These are phyloP conservation scores for Leccinum aurantiacum DNA, from an alignment of 768 basidiomycete genomes.

Conservation along the genomic window DNA sequence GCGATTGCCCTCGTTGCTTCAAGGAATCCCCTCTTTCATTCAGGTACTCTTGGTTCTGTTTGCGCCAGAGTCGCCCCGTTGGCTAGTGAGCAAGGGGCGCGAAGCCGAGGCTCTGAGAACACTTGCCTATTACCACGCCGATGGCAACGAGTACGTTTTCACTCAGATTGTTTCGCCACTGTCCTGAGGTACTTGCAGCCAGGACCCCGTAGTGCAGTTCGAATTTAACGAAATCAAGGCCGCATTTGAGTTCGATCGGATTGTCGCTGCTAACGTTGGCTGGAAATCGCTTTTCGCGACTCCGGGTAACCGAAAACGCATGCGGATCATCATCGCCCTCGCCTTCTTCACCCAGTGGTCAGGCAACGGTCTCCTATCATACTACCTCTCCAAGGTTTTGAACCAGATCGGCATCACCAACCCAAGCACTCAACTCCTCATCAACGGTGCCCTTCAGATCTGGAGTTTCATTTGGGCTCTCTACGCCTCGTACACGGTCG, in stretches of 20 bases:
- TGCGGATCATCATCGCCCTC: background rate
- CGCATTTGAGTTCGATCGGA: background rate
- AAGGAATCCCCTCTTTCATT: too few relatives aligned
- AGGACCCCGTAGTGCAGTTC: background rate
- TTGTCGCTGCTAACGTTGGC: too few relatives aligned
- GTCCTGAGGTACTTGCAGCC: background rate
- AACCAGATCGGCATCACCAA: background rate
- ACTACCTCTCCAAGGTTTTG: background rate
- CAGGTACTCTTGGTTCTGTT: too few relatives aligned
- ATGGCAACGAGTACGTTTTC: too few relatives aligned
- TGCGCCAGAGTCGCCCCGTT: too few relatives aligned
- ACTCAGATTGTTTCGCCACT: too few relatives aligned
- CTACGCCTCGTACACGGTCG: background rate
- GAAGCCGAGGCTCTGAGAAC: too few relatives aligned
- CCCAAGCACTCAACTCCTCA: background rate
- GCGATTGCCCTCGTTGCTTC: too few relatives aligned
- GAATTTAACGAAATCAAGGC: background rate
- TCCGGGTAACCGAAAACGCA: background rate
- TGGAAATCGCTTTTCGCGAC: too few relatives aligned
- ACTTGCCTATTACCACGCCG: too few relatives aligned
- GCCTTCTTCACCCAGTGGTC: background rate
- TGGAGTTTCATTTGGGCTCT: background rate
- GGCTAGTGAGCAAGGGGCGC: too few relatives aligned
- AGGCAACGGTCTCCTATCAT: background rate
- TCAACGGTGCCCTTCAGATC: background rate